These are phyloP conservation scores for Aspergillus ustus DNA, from an alignment of 2,329 filamentous ascomycete species.

Conservation along the genomic window DNA sequence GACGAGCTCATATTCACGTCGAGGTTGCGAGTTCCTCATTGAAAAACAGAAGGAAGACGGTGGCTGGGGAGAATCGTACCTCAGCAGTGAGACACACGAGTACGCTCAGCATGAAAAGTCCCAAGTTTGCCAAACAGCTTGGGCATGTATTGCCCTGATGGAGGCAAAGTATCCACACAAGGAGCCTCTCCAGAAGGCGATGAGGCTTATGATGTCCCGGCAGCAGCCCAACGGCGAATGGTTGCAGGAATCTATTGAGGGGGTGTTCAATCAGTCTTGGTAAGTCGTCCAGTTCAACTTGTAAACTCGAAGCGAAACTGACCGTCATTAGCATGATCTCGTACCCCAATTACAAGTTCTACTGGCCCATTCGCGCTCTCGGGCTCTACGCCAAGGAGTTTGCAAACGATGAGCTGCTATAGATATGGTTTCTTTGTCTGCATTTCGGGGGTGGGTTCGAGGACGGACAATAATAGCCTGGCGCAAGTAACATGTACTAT, in stretches of 20 bases:
- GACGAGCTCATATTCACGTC: constrained; percentile 71
- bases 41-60: constrained; percentile 85
- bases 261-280: constrained; percentile 98
- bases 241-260: constrained; percentile 93
- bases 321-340: constrained; percentile 77
- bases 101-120: constrained; percentile 79
- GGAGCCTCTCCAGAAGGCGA: constrained; percentile 71
- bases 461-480: background rate
- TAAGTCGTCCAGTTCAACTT: constrained; percentile 51
- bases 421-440: constrained; percentile 2
- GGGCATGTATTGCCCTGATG: constrained; percentile 82
- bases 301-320: constrained; percentile 24
- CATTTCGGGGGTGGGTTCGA: background rate
- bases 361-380: constrained; percentile 90
- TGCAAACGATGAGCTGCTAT: constrained; percentile 64
- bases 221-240: constrained; percentile 92
- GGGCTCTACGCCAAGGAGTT: constrained; percentile 82
- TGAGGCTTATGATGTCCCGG: constrained; percentile 80
- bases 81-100: constrained; percentile 76
- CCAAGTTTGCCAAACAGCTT: constrained; percentile 93
- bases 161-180: constrained; percentile 80
- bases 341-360: constrained; percentile 98
- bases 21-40: constrained; percentile 84
- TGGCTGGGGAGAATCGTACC: constrained; percentile 95
- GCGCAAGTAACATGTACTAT: background rate